These are phyloP conservation scores for Cardamine chenopodiifolia DNA, from an alignment of 345 rosid species.

Conservation along the genomic window DNA sequence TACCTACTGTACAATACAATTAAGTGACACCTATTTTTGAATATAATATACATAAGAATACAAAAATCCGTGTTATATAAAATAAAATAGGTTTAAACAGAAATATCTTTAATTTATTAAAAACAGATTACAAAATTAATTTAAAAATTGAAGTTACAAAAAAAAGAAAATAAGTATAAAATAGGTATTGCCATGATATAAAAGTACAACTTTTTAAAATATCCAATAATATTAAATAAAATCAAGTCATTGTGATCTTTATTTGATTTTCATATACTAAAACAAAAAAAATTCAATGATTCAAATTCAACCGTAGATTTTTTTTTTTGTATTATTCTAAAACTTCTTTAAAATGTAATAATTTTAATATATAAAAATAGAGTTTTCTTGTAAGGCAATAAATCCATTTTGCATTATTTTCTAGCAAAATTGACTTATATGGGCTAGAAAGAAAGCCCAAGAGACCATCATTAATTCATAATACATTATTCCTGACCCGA, in stretches of 20 bases:
- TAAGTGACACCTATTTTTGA: too few relatives aligned
- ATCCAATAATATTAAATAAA: neutral
- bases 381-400: neutral
- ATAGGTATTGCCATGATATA: neutral
- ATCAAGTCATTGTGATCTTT: neutral
- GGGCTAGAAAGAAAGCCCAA: conserved; percentile 28
- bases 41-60: too few relatives aligned
- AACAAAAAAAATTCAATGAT: neutral
- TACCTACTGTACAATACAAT: too few relatives aligned
- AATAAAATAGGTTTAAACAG: too few relatives aligned
- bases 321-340: neutral
- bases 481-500: conserved; percentile 7
- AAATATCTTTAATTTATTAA: too few relatives aligned
- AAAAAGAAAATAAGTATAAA: too few relatives aligned
- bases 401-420: neutral
- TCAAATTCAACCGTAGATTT: neutral
- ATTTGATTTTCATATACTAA: neutral
- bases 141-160: neutral
- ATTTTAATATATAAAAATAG: neutral
- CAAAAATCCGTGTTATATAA: too few relatives aligned
- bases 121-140: neutral
- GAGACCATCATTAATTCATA: neutral
- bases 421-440: neutral
- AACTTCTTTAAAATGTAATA: neutral
- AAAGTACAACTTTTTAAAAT: too few relatives aligned